Percentiles rank a stretch among this genome's conserved stretches.
phyloP scores from a whole-genome alignment of 1,284 basidiomycete species.

The Mrakiaceae sp. region DNA sequence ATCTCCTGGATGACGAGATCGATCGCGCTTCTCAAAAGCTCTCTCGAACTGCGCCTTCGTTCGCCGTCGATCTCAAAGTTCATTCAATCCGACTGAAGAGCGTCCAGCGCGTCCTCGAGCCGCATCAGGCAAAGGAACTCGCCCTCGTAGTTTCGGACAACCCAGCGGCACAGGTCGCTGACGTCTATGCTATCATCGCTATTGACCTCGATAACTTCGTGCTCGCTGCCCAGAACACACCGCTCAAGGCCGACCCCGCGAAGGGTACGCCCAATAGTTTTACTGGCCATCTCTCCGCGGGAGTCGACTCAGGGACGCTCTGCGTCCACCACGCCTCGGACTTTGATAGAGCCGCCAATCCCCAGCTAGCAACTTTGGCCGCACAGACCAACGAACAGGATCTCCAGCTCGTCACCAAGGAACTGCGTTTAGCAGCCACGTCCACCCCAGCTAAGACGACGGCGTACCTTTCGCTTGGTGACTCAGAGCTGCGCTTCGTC shows the following conservation, averaged over 20 bases:
- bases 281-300: too few species aligned
- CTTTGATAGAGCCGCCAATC: too few species aligned
- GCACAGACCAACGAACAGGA: background rate
- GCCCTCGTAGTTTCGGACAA: too few species aligned
- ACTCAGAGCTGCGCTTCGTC: conserved; percentile 6
- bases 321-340: too few species aligned
- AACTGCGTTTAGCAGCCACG: conserved; percentile 6
- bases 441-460: background rate
- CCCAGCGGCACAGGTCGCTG: background rate
- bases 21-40: background rate
- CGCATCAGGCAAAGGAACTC: too few species aligned
- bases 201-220: too few species aligned
- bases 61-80: conserved; percentile 15
- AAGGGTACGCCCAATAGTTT: too few species aligned
- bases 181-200: background rate
- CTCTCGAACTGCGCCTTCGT: background rate
- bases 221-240: too few species aligned
- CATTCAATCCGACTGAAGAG: conserved; percentile 15
- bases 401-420: background rate
- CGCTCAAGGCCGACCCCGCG: too few species aligned
- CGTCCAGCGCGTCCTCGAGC: conserved; percentile 18
- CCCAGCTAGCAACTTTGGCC: too few species aligned
- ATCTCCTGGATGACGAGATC: background rate
- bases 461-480: conserved; percentile 14
- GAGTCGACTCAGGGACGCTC: too few species aligned